Evolutionary conservation across 139 green algal genomes (phyloP).

Genomic region (Desmodesmus armatus): DNA sequence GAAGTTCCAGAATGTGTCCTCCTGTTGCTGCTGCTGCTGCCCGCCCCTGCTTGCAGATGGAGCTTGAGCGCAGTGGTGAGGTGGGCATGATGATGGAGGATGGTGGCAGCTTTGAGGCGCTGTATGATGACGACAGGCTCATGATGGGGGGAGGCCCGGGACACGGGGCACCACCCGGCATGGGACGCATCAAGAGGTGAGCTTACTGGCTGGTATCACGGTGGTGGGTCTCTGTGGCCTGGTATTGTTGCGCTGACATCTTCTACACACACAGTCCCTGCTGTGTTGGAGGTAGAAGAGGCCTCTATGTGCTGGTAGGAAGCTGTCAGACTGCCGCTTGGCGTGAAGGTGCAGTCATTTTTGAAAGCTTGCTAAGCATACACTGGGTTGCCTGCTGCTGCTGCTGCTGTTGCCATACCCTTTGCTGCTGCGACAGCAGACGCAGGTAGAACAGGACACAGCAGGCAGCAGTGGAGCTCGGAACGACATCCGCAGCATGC

Average conservation of each 20-base stretch:
- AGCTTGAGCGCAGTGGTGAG: slow-evolving; percentile 2
- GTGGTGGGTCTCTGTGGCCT: neutral
- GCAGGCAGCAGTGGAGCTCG: neutral
- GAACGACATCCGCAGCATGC: neutral
- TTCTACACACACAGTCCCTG: neutral
- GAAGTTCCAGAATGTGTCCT: too few relatives aligned
- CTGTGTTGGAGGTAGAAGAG: neutral
- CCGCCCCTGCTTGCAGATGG: neutral
- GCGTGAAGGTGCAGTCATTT: too few relatives aligned
- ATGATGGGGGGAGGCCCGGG: neutral
- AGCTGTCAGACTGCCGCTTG: neutral
- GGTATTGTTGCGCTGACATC: neutral
- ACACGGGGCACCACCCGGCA: neutral
- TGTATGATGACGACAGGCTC: slow-evolving; percentile 53
- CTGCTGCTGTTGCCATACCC: neutral
- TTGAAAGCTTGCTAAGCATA: too few relatives aligned
- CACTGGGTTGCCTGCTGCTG: neutral
- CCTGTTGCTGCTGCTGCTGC: neutral
- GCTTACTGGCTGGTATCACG: neutral
- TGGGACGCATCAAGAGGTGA: slow-evolving; percentile 7
- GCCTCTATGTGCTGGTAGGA: neutral
- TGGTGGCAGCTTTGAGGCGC: slow-evolving; percentile 48
- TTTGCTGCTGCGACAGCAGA: slow-evolving; percentile 27
- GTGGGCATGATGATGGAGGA: slow-evolving; percentile 58
- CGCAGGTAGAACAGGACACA: slow-evolving; percentile 10